Conservation (phyloP, 2,329 filamentous ascomycete genomes). For the Cryphonectria radicalis region DNA sequence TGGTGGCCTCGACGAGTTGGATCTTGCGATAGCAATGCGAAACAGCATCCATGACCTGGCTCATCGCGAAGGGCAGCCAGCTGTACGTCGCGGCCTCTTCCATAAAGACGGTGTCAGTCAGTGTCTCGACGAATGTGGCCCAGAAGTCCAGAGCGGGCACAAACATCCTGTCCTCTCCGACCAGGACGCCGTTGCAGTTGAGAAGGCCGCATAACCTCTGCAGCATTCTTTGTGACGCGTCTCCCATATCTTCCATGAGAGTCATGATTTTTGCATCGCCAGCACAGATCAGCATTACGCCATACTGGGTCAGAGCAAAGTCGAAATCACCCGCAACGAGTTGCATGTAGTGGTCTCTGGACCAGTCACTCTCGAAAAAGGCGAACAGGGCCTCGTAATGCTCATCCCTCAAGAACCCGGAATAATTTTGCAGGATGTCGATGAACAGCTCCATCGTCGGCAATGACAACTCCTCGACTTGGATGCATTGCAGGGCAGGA, state of each 20-base stretch:
- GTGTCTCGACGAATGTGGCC: slow-evolving; percentile 74
- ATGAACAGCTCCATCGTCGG: slow-evolving; percentile 66
- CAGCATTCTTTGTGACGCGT: slow-evolving; percentile 58
- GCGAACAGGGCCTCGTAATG: slow-evolving; percentile 62
- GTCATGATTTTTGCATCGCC: slow-evolving; percentile 67
- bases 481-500: slow-evolving; percentile 63
- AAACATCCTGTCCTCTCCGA: slow-evolving; percentile 75
- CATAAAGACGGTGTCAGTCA: slow-evolving; percentile 61
- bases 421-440: slow-evolving; percentile 68
- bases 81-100: slow-evolving; percentile 49
- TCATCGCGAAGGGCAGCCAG: slow-evolving; percentile 64
- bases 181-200: slow-evolving; percentile 66
- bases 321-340: slow-evolving; percentile 65
- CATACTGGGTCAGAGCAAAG: slow-evolving; percentile 68
- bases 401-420: slow-evolving; percentile 61
- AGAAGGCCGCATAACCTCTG: slow-evolving; percentile 67
- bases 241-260: slow-evolving; percentile 57
- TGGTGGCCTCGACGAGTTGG: slow-evolving; percentile 63
- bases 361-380: slow-evolving; percentile 66
- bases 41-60: slow-evolving; percentile 65
- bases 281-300: slow-evolving; percentile 69
- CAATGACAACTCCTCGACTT: slow-evolving; percentile 61
- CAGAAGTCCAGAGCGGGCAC: slow-evolving; percentile 79
- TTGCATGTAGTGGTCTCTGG: slow-evolving; percentile 56
- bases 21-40: slow-evolving; percentile 72